Evolutionary conservation across 179 eudicot genomes (phyloP), one percentile per base, ranked within the genome.

Genomic region (Dionaea muscipula): DNA sequence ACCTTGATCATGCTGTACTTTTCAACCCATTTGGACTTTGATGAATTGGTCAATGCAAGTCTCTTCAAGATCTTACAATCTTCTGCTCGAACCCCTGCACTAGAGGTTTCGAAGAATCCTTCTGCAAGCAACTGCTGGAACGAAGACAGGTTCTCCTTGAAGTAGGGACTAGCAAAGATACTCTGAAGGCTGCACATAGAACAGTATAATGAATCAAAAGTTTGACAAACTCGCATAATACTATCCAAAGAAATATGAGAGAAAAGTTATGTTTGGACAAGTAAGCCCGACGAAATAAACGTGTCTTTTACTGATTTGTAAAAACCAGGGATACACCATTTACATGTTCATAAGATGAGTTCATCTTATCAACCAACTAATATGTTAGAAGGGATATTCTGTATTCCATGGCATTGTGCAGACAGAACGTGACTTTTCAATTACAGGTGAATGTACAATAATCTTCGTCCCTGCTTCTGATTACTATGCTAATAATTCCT

Each of bases 71-170:
- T 69, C 60, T 59, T 71, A 41, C 71, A 80, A 17, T 78, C 84
- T 63, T 87, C 96, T 56, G 72, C 55, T 58, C 69, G 68, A 35
- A 71, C 61, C 41, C 77, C 79, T 12, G 78, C 33, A 39, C 65
- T 47, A 46, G 94, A 72, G 58, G 69, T 63, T 59, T 84, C 85
- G 39, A 91, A 63, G 55, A 82, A 74, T 21, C 96, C 98, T 54
- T 91, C 93, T 14, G 74, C 79, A 71, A 84, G 79, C 47, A 91
- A 82, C 60, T 82, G 72, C 75, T 82, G 88, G 70, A 82, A 79
- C 45, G 85, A 81, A 22, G 74, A 75, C 46, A 87, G 36, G 67
- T 79, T 72, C 69, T 84, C 86, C 73, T 72, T 70, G 64, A 87
- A 80, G 53, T 72, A 72, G 44, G 69, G 66, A 74, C 85, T 81